Percentiles rank a stretch among this genome's conserved stretches.
phyloP scores from a whole-genome alignment of 768 basidiomycete species.

The Pleurotus citrinopileatus region DNA sequence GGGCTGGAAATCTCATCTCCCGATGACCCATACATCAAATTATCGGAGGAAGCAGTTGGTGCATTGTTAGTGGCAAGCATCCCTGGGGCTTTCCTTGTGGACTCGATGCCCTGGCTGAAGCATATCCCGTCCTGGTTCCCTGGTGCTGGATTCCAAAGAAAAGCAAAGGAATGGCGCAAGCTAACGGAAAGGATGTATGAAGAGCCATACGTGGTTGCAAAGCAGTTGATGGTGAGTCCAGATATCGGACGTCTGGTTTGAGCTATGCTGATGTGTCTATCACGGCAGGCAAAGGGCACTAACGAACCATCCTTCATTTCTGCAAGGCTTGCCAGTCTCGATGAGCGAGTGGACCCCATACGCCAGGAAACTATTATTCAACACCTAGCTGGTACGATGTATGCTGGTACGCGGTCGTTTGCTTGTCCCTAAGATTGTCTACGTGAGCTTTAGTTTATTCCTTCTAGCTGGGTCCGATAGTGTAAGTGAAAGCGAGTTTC shows the following conservation, averaged over 20 bases:
- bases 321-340: conserved; percentile 17
- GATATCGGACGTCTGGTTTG: too few species aligned
- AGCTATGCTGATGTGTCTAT: neutral
- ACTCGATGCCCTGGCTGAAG: conserved; percentile 3
- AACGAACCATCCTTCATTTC: conserved; percentile 20
- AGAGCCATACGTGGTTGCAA: conserved; percentile 29
- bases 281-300: conserved; percentile 16
- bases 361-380: conserved; percentile 20
- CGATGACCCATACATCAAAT: conserved; percentile 16
- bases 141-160: conserved; percentile 42
- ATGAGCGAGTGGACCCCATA: conserved; percentile 12
- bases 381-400: conserved; percentile 23
- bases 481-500: conserved; percentile 15
- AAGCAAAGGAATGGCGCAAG: conserved; percentile 43
- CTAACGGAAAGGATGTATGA: conserved; percentile 33
- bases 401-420: conserved; percentile 18
- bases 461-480: conserved; percentile 26
- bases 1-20: conserved; percentile 3
- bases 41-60: conserved; percentile 29
- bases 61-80: conserved; percentile 24
- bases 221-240: conserved; percentile 24
- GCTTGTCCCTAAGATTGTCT: neutral
- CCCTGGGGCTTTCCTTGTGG: conserved; percentile 13
- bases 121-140: conserved; percentile 7
- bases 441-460: neutral